Evolutionary conservation across 805 yeast genomes (phyloP).

Genomic region (Metschnikowia sp.): DNA sequence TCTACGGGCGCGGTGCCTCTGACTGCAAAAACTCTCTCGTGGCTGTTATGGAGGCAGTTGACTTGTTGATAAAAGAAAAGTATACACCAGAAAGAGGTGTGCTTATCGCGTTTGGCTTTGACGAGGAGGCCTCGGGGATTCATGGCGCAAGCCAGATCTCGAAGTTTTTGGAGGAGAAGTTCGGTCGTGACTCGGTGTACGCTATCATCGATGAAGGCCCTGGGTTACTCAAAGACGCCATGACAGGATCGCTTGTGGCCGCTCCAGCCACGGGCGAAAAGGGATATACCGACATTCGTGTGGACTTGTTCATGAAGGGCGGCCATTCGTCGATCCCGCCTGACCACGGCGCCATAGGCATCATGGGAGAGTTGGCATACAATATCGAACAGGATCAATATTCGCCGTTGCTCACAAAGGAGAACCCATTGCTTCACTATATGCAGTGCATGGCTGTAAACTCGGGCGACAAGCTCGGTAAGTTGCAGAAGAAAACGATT

Average conservation of each 20-base stretch:
- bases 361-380: slow-evolving; percentile 56
- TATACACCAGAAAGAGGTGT: slow-evolving; percentile 14
- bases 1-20: slow-evolving; percentile 76
- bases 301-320: slow-evolving; percentile 56
- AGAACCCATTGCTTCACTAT: slow-evolving; percentile 58
- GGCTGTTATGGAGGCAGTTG: slow-evolving; percentile 52
- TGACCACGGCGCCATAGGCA: slow-evolving; percentile 76
- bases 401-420: slow-evolving; percentile 41
- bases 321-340: slow-evolving; percentile 86
- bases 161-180: slow-evolving; percentile 10
- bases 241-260: slow-evolving; percentile 13
- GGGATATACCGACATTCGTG: slow-evolving; percentile 17
- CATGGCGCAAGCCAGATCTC: slow-evolving; percentile 13
- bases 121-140: slow-evolving; percentile 18
- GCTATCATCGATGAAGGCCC: slow-evolving; percentile 20
- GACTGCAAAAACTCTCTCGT: slow-evolving; percentile 73
- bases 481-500: slow-evolving; percentile 27
- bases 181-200: slow-evolving; percentile 14
- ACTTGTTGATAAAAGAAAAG: slow-evolving; percentile 11
- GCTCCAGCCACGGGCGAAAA: slow-evolving; percentile 18
- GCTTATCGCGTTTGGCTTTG: slow-evolving; percentile 17
- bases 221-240: slow-evolving; percentile 11
- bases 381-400: slow-evolving; percentile 57
- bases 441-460: slow-evolving; percentile 65
- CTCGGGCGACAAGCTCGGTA: slow-evolving; percentile 23